Base-by-base conservation (phyloP, 1,284 basidiomycete genomes). In the Agroathelia rolfsii region DNA sequence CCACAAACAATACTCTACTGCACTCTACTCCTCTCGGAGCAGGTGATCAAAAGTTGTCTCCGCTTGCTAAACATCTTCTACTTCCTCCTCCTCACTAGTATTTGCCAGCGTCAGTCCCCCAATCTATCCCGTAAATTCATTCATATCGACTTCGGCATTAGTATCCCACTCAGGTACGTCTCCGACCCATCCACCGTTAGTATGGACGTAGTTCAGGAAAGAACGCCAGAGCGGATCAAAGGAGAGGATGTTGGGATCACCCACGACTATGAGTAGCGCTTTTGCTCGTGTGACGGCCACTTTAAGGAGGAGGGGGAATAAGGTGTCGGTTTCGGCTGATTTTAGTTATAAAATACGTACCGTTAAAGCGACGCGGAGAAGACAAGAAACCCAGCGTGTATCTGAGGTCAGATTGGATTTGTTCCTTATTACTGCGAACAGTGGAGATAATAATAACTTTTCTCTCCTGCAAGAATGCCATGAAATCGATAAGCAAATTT, bases 401-500 rank as follows among this genome's bases (percentile, higher is more conserved):
- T 30, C 53, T 61, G 29, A 78, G 54, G 47, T 79, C 75, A 24
- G 66, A 68, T 11, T 64, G 53, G n/a, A 79, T 53, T 41, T 63
- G 69, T 18, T 76, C 61, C 3, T 51, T 54, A 44, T 64, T 76
- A 43, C 73, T 76, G 39, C 76, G 56, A 2, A 79, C 76, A 6
- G 74, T 76, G 2, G 75, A 77, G 9, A 80, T 64, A 40, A 80
- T 74, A 29, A 80, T 77, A 5, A 76, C 62, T 0, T 63, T 59
- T 11, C 75, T 69, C 54, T 80, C 76, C 73, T 78, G 33, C 15
- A 28, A 14, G 13, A 36, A 3, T 2, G 27, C 3, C 11, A 6
- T 37, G 13, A 12, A 26, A 15, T 14, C 30, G 18, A 3, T 6
- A 32, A 12, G 21, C 13, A 30, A 29, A 9, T n/a, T 28, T 18